Conservation (phyloP, 208 protist genomes). For the Wallacemonas sp. region DNA sequence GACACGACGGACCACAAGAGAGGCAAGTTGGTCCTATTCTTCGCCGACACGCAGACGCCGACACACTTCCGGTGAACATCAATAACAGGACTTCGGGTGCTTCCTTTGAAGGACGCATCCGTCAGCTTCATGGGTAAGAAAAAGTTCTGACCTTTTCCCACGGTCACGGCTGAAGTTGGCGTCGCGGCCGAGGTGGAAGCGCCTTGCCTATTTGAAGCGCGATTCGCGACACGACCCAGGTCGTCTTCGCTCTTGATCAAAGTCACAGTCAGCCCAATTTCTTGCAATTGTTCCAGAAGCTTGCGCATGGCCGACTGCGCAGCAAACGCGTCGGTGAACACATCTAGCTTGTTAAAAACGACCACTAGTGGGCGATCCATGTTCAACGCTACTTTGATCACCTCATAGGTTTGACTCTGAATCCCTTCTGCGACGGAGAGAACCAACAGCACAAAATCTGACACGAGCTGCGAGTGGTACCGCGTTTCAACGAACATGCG, state of each 20-base stretch:
- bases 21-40: conserved; percentile 43
- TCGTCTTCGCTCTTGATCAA: conserved; percentile 50
- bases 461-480: conserved; percentile 66
- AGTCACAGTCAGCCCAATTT: conserved; percentile 67
- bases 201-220: background rate
- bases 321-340: conserved; percentile 61
- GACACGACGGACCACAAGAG: conserved; percentile 73
- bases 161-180: background rate
- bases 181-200: background rate
- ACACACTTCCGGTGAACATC: conserved; percentile 67
- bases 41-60: conserved; percentile 80
- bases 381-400: conserved; percentile 84
- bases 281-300: conserved; percentile 45
- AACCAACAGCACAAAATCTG: conserved; percentile 78
- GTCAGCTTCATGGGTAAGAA: conserved; percentile 72
- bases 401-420: conserved; percentile 82
- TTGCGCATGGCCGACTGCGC: conserved; percentile 37
- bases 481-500: conserved; percentile 80
- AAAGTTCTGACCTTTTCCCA: conserved; percentile 21
- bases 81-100: conserved; percentile 55
- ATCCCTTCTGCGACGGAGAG: conserved; percentile 83
- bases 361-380: conserved; percentile 86
- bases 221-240: conserved; percentile 12
- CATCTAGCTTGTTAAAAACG: conserved; percentile 87
- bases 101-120: conserved; percentile 71